Conservation (phyloP, 2,329 filamentous ascomycete species). For the Gliomastix tumulicola region DNA sequence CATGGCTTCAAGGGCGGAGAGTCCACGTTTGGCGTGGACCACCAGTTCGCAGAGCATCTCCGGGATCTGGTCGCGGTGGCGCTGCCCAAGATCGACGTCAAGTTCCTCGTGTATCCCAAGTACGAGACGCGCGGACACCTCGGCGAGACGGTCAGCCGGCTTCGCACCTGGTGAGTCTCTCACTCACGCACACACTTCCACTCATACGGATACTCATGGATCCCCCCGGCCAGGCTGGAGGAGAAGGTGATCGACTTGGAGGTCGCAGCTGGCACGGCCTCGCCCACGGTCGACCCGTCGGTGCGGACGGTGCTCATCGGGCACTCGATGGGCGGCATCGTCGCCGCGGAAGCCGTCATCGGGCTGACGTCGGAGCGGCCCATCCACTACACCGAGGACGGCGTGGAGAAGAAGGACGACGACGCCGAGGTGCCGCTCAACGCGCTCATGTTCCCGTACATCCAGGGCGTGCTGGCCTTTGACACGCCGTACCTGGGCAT, state of each 20-base stretch:
- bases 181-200: not conserved
- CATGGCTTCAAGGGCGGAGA: constrained; percentile 81
- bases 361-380: constrained; percentile 54
- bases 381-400: constrained; percentile 40
- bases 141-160: constrained; percentile 60
- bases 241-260: constrained; percentile 93
- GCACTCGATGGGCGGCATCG: constrained; percentile 90
- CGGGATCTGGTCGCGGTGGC: constrained; percentile 54
- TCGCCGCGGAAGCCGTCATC: constrained; percentile 82
- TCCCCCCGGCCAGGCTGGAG: constrained; percentile 54
- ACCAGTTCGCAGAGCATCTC: constrained; percentile 66
- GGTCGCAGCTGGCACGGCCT: constrained; percentile 71
- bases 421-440: constrained; percentile 29
- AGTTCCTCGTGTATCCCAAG: constrained; percentile 66
- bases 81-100: constrained; percentile 63
- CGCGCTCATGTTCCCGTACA: constrained; percentile 83
- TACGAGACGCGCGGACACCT: constrained; percentile 80
- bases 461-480: constrained; percentile 85
- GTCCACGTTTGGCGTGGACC: constrained; percentile 62
- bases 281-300: constrained; percentile 78
- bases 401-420: constrained; percentile 24
- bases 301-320: constrained; percentile 77
- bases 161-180: constrained; percentile 62
- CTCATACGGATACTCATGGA: not conserved
- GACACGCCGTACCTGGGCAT: constrained; percentile 90